These are phyloP conservation scores for Ceratocystis eucalypticola DNA, from an alignment of 2,329 filamentous ascomycete species.

Conservation along the genomic window DNA sequence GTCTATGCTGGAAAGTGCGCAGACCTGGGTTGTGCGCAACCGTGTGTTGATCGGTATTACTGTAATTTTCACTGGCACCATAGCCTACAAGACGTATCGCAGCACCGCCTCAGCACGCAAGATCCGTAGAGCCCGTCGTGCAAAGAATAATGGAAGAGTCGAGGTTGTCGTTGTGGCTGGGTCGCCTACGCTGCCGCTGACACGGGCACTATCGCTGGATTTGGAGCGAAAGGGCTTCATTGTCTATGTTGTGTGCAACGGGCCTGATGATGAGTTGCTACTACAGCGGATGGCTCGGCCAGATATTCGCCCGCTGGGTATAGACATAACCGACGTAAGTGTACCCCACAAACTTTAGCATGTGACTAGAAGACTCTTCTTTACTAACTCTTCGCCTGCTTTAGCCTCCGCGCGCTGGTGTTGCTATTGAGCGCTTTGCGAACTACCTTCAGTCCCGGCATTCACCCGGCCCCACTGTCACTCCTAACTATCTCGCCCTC, in stretches of 20 bases:
- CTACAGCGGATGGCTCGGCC: constrained; percentile 63
- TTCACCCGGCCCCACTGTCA: constrained; percentile 60
- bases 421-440: constrained; percentile 58
- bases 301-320: constrained; percentile 67
- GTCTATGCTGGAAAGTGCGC: constrained; percentile 38
- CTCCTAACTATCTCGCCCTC: constrained; percentile 61
- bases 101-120: constrained; percentile 46
- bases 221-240: constrained; percentile 86
- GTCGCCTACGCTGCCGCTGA: constrained; percentile 72
- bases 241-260: constrained; percentile 78
- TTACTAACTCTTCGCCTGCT: neutral
- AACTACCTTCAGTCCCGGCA: constrained; percentile 61
- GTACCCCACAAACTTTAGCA: no score
- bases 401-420: constrained; percentile 53
- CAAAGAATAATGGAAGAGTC: constrained; percentile 64
- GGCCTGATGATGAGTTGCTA: constrained; percentile 68
- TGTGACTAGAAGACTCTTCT: no score
- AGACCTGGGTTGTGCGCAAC: constrained; percentile 60
- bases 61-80: constrained; percentile 56
- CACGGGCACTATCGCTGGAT: constrained; percentile 69
- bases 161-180: constrained; percentile 84
- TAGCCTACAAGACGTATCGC: constrained; percentile 39
- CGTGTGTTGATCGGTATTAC: constrained; percentile 60
- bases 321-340: constrained; percentile 70
- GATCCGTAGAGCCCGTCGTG: constrained; percentile 61